Evolutionary conservation across 2,329 filamentous ascomycete species (phyloP).

Genomic region (Talaromyces sp.): DNA sequence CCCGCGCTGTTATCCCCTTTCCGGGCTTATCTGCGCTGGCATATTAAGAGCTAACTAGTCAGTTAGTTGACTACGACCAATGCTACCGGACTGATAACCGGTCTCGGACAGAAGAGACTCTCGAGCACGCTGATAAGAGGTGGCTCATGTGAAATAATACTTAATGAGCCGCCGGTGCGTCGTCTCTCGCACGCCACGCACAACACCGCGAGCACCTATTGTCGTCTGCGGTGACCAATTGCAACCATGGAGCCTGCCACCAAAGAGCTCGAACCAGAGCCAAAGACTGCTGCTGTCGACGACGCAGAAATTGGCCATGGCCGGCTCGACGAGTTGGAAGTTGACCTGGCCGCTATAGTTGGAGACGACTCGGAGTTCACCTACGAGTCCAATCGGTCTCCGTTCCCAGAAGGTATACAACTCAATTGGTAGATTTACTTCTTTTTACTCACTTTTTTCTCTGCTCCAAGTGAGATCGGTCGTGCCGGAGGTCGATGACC

Average conservation of each 20-base stretch:
- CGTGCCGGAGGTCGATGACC: conserved; percentile 23
- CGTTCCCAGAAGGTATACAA: conserved; percentile 17
- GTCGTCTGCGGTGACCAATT: no score
- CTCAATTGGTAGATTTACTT: not conserved
- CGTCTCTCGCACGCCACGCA: not conserved
- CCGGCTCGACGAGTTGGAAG: conserved; percentile 8
- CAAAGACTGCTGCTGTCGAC: not conserved
- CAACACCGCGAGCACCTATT: not conserved
- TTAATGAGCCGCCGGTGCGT: not conserved
- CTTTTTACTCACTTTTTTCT: not conserved
- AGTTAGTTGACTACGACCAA: no score
- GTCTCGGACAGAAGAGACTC: not conserved
- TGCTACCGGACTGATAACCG: not conserved
- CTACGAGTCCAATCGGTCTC: conserved; percentile 22
- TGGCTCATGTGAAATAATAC: not conserved
- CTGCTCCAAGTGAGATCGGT: conserved; percentile 19
- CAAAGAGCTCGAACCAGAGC: not conserved
- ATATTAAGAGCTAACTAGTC: not conserved
- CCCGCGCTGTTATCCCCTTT: not conserved
- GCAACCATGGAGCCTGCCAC: conserved; percentile 1
- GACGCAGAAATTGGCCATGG: conserved; percentile 1
- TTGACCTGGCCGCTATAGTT: conserved; percentile 8
- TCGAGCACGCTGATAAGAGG: not conserved
- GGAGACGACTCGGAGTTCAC: conserved; percentile 9
- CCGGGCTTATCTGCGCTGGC: not conserved